Base-by-base conservation (phyloP, 441 rosid species). In the Bruguiera hainesii region DNA sequence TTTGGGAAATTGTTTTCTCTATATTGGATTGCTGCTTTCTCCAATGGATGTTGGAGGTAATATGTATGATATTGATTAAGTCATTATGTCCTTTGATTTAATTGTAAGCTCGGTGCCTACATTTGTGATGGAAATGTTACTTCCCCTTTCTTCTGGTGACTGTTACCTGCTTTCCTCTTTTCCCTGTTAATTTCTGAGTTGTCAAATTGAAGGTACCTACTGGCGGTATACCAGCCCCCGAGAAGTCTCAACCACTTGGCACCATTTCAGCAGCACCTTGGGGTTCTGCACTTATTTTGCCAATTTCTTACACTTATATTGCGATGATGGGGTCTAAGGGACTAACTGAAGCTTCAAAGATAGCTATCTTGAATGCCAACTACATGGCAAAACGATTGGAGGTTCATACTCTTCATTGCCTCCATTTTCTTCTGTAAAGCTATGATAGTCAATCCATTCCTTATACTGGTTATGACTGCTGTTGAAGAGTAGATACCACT, bases 241-340 rank as follows among this genome's bases (percentile, higher is more conserved):
- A 85, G 23, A 75, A 81, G 58, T 39, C 90, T 67, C 56, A 80
- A 39, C 98, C 98, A 9, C 65, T 94, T 60, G 99, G 99, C 60
- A 74, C 97, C 68, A 94, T 94, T 75, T 59, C 99, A 0, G 99
- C 99, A 28, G 99, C 99, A 66, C 99, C 98, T 4, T 94, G 97
- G 98, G 99, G 98, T 58, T 94, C 98, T 62, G 94, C 98, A 6
- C 97, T 94, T 71, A 94, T 94, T 79, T 82, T 95, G 83, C 98
- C 97, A 16, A 92, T 95, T 50, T 95, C 99, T 0, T 95, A 92
- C 62, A 76, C 95, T 55, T 95, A 95, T 80, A 87, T 95, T 59
- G 97, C 97, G 63, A 92, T 95, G 99, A 95, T 95, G 99, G 99
- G 98, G 28, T 91, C 99, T 29, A 81, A 86, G 67, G 99, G 99